These are phyloP conservation scores for Lichtheimia hyalospora DNA, from an alignment of 371 early-diverging fungal genomes.

Conservation along the genomic window DNA sequence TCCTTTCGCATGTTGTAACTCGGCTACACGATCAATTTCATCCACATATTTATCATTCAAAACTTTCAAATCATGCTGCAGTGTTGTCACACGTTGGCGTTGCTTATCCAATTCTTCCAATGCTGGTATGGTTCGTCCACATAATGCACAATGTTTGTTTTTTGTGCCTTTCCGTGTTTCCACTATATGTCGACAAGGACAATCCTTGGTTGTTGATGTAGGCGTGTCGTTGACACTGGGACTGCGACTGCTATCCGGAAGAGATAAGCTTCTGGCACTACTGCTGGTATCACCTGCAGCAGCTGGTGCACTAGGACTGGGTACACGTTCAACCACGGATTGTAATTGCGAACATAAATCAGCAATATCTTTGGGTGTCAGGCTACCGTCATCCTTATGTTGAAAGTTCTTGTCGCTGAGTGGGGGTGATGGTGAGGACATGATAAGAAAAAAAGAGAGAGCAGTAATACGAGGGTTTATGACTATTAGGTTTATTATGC, in stretches of 20 bases:
- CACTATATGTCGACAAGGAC: conserved; percentile 3
- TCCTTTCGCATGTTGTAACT: conserved; percentile 85
- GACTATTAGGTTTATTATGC: no score
- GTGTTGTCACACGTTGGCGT: conserved; percentile 41
- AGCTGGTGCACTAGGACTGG: not conserved
- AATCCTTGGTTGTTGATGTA: not conserved
- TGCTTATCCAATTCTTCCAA: conserved; percentile 24
- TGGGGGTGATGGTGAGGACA: no score
- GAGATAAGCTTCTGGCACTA: not conserved
- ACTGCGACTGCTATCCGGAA: not conserved
- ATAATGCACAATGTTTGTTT: not conserved
- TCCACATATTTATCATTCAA: conserved; percentile 76
- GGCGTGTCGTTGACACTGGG: not conserved
- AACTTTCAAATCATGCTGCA: conserved; percentile 53
- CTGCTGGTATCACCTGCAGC: not conserved
- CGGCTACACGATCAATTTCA: conserved; percentile 88
- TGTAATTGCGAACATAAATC: conserved; percentile 16
- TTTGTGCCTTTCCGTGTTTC: not conserved
- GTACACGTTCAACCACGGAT: conserved; percentile 13
- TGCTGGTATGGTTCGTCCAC: not conserved
- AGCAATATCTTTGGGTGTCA: conserved; percentile 42
- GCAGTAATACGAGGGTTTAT: no score
- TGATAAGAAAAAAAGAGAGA: no score
- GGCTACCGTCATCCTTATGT: conserved; percentile 3
- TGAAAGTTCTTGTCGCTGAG: no score